Evolutionary conservation across 2,329 filamentous ascomycete species (phyloP), one percentile per base, ranked within the genome.

Genomic region (Cladosporium austrohemisphaericum): DNA sequence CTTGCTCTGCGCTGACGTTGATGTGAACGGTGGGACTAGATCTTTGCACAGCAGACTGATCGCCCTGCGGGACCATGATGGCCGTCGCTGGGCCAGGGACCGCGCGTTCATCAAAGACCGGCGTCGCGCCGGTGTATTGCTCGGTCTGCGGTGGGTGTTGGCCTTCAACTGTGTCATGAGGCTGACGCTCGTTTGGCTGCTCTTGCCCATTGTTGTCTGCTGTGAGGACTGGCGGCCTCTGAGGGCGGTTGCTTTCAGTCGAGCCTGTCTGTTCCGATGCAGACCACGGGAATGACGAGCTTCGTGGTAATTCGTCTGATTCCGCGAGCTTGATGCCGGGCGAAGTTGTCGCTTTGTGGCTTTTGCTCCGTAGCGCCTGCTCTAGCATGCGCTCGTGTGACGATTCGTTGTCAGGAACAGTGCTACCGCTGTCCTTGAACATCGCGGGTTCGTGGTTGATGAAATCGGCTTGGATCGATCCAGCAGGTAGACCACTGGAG

Each of bases 341-440:
- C 14, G 32, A 48, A 2, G 35, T 35, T 7, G 32, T 32, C 22
- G 20, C 40, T 13, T 23, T 46, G 20, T 18, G 32, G 10, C 57
- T 25, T 60, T 52, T 38, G 57, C 58, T 13, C 37, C 53, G 45
- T 46, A 65, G 41, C 14, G 67, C 63, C 28, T 63, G 61, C 28
- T 69, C 66, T 20, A 73, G 43, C 41, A 74, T 54, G n/a, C 63
- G 60, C 53, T 68, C 63, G 52, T 72, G 68, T 14, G 66, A 70
- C 9, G 66, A 63, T 25, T 67, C 69, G 26, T 66, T 69, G 51
- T 72, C 68, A 3, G 67, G 66, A 11, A 72, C 55, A 1, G 72
- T 75, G 51, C 66, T 72, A 11, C 70, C 72, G 31, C 62, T 60
- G 23, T 70, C 66, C 38, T 60, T 62, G 50, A 73, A 74, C 62